Evolutionary conservation across 2,329 filamentous ascomycete genomes (phyloP).

Genomic region (Aspergillus amoenus): DNA sequence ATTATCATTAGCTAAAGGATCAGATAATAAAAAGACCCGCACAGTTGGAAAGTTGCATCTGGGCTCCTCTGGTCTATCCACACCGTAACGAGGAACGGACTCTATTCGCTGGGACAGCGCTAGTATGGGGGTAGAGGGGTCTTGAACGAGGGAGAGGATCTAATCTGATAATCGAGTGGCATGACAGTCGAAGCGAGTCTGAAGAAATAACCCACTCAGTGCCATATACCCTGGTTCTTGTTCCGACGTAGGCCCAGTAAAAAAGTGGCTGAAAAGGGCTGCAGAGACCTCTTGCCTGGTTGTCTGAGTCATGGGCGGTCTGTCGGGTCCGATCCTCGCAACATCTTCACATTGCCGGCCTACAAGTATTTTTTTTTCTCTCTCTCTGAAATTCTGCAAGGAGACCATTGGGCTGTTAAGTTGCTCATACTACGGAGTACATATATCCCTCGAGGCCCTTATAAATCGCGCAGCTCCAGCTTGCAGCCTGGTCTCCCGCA

Average conservation of each 20-base stretch:
- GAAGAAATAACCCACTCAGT: slow-evolving; percentile 1
- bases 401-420: slow-evolving; percentile 7
- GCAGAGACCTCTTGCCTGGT: neutral
- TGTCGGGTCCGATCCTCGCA: slow-evolving; percentile 15
- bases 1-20: slow-evolving; percentile 20
- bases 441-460: neutral
- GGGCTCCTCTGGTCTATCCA: slow-evolving; percentile 19
- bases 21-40: slow-evolving; percentile 20
- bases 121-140: neutral
- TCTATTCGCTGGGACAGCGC: slow-evolving; percentile 13
- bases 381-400: neutral
- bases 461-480: slow-evolving; percentile 9
- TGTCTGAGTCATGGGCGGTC: slow-evolving; percentile 16
- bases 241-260: slow-evolving; percentile 8
- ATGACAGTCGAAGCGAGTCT: neutral
- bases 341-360: neutral
- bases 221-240: slow-evolving; percentile 6
- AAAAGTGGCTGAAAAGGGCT: neutral
- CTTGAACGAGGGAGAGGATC: slow-evolving; percentile 10
- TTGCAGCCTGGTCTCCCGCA: neutral
- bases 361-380: slow-evolving; percentile 2
- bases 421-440: neutral
- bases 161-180: slow-evolving; percentile 14
- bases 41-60: slow-evolving; percentile 5
- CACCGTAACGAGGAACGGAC: slow-evolving; percentile 2